phyloP scores from a whole-genome alignment of 2,329 filamentous ascomycete genomes.

The Paradendryphiella salina region DNA sequence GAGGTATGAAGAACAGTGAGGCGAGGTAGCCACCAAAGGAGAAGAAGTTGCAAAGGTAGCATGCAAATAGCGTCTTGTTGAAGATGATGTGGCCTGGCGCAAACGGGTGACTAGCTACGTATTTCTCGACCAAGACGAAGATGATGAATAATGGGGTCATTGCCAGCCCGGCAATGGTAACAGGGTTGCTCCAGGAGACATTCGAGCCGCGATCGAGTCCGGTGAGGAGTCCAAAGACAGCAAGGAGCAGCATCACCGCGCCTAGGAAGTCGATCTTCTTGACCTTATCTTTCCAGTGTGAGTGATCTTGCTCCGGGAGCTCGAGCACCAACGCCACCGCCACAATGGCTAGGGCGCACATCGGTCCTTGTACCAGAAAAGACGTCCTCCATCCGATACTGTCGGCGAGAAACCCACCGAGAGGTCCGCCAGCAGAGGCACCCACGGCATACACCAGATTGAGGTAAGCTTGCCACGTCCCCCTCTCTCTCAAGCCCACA shows the following conservation, averaged over 20 bases:
- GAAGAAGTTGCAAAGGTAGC: constrained; percentile 74
- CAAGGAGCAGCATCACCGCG: constrained; percentile 65
- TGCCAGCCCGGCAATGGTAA: constrained; percentile 62
- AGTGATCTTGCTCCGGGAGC: constrained; percentile 61
- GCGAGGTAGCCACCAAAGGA: constrained; percentile 64
- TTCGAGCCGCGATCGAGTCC: constrained; percentile 76
- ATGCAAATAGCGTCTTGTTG: constrained; percentile 65
- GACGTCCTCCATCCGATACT: constrained; percentile 77
- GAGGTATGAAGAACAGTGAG: constrained; percentile 71
- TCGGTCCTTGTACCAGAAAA: constrained; percentile 70
- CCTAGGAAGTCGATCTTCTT: constrained; percentile 73
- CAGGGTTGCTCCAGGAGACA: constrained; percentile 64
- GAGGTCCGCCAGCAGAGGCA: constrained; percentile 66
- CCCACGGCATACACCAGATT: constrained; percentile 73
- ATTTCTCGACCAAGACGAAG: constrained; percentile 71
- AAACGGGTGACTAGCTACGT: constrained; percentile 70
- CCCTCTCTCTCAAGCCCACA: constrained; percentile 68
- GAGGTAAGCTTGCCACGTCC: constrained; percentile 73
- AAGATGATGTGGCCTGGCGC: constrained; percentile 75
- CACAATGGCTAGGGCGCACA: constrained; percentile 67
- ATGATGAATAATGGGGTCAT: constrained; percentile 63
- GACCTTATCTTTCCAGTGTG: constrained; percentile 68
- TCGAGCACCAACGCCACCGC: constrained; percentile 66
- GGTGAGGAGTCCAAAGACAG: constrained; percentile 67
- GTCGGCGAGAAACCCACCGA: constrained; percentile 73